Conservation (phyloP, 2,329 filamentous ascomycete species). For the Botrytis porri region DNA sequence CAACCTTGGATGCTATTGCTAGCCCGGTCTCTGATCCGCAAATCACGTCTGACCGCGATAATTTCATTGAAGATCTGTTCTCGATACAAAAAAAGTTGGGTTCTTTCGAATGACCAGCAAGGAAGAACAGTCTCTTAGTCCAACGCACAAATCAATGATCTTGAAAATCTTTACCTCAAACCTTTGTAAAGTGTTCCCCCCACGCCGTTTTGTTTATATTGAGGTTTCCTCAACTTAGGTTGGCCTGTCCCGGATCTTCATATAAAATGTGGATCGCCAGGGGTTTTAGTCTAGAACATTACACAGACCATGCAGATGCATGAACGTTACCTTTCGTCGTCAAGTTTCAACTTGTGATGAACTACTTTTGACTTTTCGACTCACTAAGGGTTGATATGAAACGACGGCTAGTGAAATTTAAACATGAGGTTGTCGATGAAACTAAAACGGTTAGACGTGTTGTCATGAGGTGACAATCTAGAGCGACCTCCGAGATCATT, state of each 20-base stretch:
- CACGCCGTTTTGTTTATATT: slow-evolving; percentile 5
- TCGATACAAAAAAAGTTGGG: background rate
- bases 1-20: background rate
- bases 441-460: background rate
- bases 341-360: background rate
- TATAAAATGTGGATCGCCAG: background rate
- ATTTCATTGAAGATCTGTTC: background rate
- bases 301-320: slow-evolving; percentile 4
- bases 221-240: background rate
- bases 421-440: background rate
- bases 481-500: background rate
- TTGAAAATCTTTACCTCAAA: background rate
- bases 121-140: background rate
- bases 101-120: background rate
- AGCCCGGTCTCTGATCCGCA: background rate
- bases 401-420: background rate
- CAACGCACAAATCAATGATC: background rate
- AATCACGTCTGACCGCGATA: background rate
- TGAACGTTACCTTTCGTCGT: background rate
- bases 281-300: background rate
- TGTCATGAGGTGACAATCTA: background rate
- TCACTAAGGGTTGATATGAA: background rate
- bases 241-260: background rate
- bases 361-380: background rate
- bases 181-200: background rate